Evolutionary conservation across 495 filamentous ascomycete species (phyloP).

Genomic region (Hyaloscypha variabilis): DNA sequence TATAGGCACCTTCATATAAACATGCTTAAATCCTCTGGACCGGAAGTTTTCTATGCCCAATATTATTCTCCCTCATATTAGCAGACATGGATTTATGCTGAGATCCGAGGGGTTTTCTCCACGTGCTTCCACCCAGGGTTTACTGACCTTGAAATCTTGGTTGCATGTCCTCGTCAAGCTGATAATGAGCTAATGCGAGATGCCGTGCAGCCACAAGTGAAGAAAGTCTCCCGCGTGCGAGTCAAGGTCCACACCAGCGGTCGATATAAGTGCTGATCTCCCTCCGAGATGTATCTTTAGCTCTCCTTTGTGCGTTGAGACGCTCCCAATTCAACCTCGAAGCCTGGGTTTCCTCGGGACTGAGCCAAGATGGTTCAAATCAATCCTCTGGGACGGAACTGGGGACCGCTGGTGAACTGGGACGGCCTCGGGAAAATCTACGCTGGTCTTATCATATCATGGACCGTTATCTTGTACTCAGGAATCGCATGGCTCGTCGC

Average conservation of each 20-base stretch:
- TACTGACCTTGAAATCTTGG: not conserved
- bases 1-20: not conserved
- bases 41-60: too few relatives aligned
- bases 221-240: not conserved
- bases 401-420: slow-evolving; percentile 28
- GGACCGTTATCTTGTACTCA: slow-evolving; percentile 54
- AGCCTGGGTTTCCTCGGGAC: not conserved
- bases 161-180: not conserved
- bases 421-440: slow-evolving; percentile 49
- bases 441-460: slow-evolving; percentile 48
- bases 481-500: slow-evolving; percentile 57
- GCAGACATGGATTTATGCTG: too few relatives aligned
- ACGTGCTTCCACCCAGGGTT: too few relatives aligned
- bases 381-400: slow-evolving; percentile 23
- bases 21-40: not conserved
- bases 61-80: too few relatives aligned
- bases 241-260: not conserved
- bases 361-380: slow-evolving; percentile 5
- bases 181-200: not conserved
- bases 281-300: not conserved
- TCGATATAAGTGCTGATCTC: not conserved
- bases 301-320: not conserved
- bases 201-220: not conserved
- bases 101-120: too few relatives aligned
- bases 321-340: not conserved